A percentile compares a stretch with the other conserved stretches of the same genome.
These are phyloP conservation scores for Leccinum longicurvipes DNA, from an alignment of 768 basidiomycete species.

Conservation along the genomic window DNA sequence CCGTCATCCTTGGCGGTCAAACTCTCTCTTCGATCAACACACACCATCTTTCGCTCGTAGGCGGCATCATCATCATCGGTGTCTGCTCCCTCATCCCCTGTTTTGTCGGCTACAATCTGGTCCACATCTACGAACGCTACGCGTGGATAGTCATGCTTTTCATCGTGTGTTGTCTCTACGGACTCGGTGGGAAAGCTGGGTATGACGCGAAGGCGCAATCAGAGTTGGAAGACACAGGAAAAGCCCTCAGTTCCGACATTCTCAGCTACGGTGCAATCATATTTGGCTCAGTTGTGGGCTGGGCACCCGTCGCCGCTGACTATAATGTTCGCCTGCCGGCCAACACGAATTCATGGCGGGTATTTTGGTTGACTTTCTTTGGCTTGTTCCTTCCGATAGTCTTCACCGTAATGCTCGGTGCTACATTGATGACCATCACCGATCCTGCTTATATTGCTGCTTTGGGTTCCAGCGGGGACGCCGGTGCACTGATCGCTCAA, in stretches of 20 bases:
- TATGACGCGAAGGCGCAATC: slow-evolving; percentile 45
- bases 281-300: slow-evolving; percentile 47
- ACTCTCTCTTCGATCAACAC: slow-evolving; percentile 45
- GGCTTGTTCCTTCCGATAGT: slow-evolving; percentile 47
- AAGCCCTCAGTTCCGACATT: slow-evolving; percentile 44
- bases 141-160: slow-evolving; percentile 48
- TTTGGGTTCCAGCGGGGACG: slow-evolving; percentile 36
- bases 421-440: slow-evolving; percentile 41
- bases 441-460: slow-evolving; percentile 38
- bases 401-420: slow-evolving; percentile 37
- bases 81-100: slow-evolving; percentile 43
- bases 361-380: slow-evolving; percentile 49
- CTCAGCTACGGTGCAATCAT: slow-evolving; percentile 51
- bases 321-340: slow-evolving; percentile 50
- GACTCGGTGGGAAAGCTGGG: slow-evolving; percentile 45
- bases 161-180: slow-evolving; percentile 51
- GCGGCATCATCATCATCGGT: slow-evolving; percentile 46
- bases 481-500: slow-evolving; percentile 43
- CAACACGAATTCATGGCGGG: slow-evolving; percentile 38
- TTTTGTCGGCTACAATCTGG: slow-evolving; percentile 44
- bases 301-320: slow-evolving; percentile 53
- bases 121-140: slow-evolving; percentile 52
- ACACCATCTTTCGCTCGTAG: slow-evolving; percentile 43
- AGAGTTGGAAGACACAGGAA: slow-evolving; percentile 40
- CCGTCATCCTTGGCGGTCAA: slow-evolving; percentile 55